Evolutionary conservation across 305 asterid genomes (phyloP), one percentile per base, ranked within the genome.

Genomic region (Solanum hybrid): DNA sequence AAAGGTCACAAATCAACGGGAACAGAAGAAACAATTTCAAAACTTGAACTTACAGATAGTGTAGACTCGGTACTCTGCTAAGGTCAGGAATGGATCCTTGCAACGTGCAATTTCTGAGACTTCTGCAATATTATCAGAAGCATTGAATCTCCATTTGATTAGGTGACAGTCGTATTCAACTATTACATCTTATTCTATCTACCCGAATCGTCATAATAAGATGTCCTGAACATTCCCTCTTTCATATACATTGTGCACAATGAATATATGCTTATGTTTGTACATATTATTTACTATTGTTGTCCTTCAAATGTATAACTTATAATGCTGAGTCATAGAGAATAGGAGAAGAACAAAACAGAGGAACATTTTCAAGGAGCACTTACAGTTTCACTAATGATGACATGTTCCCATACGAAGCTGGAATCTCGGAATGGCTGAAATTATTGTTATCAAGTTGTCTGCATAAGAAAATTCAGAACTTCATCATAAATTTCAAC

Each of bases 381-480:
- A 88, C 94, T 91, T 89, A 91, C 94, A 92, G 34, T 89, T 93
- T 93, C 26, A 90, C 92, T 80, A 92, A 78, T 40, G 86, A 90
- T 35, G 91, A 69, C 36, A 93, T 42, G 77, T 92, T 92, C 72
- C 93, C 93, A 75, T 91, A 93, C 7, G 95, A 90, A 90, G 91
- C 89, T 78, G 95, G 95, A 89, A 93, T 91, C 56, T 91, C 86
- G 17, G 93, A 24, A 36, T 82, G 90, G 75, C 89, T 91, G 90
- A 93, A 93, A 88, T 92, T 86, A 90, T 92, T 93, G 93, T 93
- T 93, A 84, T 92, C 94, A 85, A 92, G 91, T 85, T 93, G 95
- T 56, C 95, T 93, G 79, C 37, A 42, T 37, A 32, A n/a, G 51
- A 71, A 91, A 80, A 73, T 89, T 24, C 89, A 88, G 73, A 71